Base-by-base conservation (phyloP, 2,329 filamentous ascomycete genomes). In the Colletotrichum gigasporum region DNA sequence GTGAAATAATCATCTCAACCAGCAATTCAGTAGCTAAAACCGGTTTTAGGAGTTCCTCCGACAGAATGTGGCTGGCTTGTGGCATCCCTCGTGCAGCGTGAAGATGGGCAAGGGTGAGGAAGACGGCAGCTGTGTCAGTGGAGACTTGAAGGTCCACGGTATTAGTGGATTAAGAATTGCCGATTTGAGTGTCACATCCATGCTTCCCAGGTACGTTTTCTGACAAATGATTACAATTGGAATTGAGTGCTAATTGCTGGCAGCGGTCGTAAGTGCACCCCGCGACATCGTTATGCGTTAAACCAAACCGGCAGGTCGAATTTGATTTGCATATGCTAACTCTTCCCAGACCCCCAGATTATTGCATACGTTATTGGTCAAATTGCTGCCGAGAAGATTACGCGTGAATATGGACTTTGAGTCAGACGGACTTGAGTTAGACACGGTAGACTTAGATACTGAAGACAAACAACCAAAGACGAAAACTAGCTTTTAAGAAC, bases 31-130 rank as follows among this genome's bases (percentile, higher is more conserved):
- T 16, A 8, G n/a, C 7, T n/a, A 6, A 35, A 2, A 18, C 1
- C n/a, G 6, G 14, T 5, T 24, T 11, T 16, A 63, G 60, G 30
- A 53, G 3, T 63, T 63, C 30, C 60, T 63, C 16, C 12, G 24
- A n/a, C 22, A 60, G 22, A 63, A 53, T 12, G 60, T 63, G 0
- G 60, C 55, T 0, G 60, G 60, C 2, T n/a, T 63, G 3, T 63
- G 54, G 55, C 60, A 63, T 10, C 55, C 60, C n/a, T 34, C 54
- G 2, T 63, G 60, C 8, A 63, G 60, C n/a, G 45, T 63, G 10
- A 63, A 37, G 28, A 63, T 63, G 48, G 55, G 55, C 4, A 63
- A 47, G 39, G 39, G n/a, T 8, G 37, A 63, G 24, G 7, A 20
- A 20, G 55, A 63, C 3, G 55, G 60, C 0, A 63, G 60, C 8